phyloP scores from a whole-genome alignment of 1,284 basidiomycete genomes.

The Leccinum pallidistipes region DNA sequence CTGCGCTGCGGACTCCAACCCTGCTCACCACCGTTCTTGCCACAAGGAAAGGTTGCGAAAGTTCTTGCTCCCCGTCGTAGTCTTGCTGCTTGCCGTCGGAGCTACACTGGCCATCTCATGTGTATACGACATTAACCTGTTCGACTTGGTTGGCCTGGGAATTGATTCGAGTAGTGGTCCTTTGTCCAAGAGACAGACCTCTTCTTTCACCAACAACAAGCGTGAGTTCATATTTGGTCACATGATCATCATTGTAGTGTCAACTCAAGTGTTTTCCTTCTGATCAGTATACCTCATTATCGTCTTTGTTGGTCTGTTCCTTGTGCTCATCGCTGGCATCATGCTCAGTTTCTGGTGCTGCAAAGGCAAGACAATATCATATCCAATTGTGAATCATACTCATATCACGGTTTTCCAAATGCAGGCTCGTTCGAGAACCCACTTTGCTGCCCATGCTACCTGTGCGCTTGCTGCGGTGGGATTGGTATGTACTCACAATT shows the following conservation, averaged over 20 bases:
- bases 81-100: slow-evolving; percentile 33
- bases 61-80: slow-evolving; percentile 36
- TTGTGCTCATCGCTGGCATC: slow-evolving; percentile 50
- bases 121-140: slow-evolving; percentile 26
- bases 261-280: neutral
- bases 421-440: slow-evolving; percentile 58
- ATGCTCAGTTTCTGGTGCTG: slow-evolving; percentile 63
- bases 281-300: slow-evolving; percentile 52
- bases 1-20: slow-evolving; percentile 17
- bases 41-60: slow-evolving; percentile 39
- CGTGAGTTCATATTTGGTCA: slow-evolving; percentile 28
- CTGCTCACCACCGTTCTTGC: slow-evolving; percentile 34
- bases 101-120: slow-evolving; percentile 37
- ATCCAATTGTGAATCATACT: neutral
- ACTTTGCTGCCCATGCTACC: slow-evolving; percentile 61
- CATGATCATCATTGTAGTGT: neutral
- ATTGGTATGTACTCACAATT: slow-evolving; percentile 44
- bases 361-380: slow-evolving; percentile 37
- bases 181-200: slow-evolving; percentile 36
- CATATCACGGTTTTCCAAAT: slow-evolving; percentile 7
- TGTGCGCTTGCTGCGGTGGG: slow-evolving; percentile 65
- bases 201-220: slow-evolving; percentile 40
- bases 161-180: slow-evolving; percentile 17
- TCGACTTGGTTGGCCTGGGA: slow-evolving; percentile 24
- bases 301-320: slow-evolving; percentile 53